Percentiles rank a stretch among this genome's conserved stretches.
Conservation (phyloP, 2,329 filamentous ascomycete genomes). For the Colletotrichum destructivum region DNA sequence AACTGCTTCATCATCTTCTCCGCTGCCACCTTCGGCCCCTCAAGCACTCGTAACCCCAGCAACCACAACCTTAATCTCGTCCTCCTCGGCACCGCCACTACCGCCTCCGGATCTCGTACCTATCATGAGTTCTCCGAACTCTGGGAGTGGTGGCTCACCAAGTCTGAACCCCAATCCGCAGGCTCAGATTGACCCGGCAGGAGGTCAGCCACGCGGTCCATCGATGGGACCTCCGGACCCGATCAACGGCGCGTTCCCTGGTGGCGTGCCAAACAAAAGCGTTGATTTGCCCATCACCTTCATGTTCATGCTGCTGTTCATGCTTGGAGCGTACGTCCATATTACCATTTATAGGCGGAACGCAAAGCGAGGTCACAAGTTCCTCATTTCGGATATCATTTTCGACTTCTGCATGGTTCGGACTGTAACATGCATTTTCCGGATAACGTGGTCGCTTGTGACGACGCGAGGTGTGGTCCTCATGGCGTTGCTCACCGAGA, state of each 20-base stretch:
- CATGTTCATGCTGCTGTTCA: slow-evolving; percentile 47
- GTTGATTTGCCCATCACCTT: slow-evolving; percentile 46
- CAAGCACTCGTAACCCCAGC: not conserved
- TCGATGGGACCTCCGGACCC: slow-evolving; percentile 35
- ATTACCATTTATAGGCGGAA: slow-evolving; percentile 49
- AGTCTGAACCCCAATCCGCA: not conserved
- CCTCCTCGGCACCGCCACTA: not conserved
- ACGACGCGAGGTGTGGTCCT: slow-evolving; percentile 50
- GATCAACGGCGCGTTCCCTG: slow-evolving; percentile 29
- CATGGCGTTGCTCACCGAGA: slow-evolving; percentile 53
- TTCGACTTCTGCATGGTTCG: slow-evolving; percentile 57
- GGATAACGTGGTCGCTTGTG: slow-evolving; percentile 53
- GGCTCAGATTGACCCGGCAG: slow-evolving; percentile 12
- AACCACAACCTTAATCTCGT: not conserved
- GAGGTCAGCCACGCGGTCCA: slow-evolving; percentile 1
- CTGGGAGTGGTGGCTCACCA: slow-evolving; percentile 16
- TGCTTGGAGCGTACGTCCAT: slow-evolving; percentile 45
- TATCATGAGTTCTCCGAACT: slow-evolving; percentile 13
- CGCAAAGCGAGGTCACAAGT: slow-evolving; percentile 54
- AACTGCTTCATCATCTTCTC: slow-evolving; percentile 18
- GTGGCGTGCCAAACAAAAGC: slow-evolving; percentile 39
- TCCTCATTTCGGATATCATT: slow-evolving; percentile 53
- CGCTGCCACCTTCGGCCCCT: not conserved
- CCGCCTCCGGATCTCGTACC: not conserved
- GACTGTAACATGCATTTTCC: slow-evolving; percentile 52